These are phyloP conservation scores for Adansonia rubrostipa DNA, from an alignment of 441 rosid genomes.

Conservation along the genomic window DNA sequence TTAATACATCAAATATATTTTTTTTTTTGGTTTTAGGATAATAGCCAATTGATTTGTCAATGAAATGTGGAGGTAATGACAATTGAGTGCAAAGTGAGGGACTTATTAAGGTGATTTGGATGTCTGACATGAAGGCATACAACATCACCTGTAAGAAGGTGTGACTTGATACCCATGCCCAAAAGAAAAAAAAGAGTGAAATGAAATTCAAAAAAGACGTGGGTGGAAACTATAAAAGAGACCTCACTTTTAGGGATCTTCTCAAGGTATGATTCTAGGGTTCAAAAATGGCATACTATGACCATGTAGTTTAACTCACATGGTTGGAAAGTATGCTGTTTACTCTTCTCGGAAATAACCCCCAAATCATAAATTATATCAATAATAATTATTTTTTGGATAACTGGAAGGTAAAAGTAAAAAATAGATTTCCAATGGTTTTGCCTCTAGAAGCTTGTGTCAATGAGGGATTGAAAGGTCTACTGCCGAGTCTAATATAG, in stretches of 20 bases:
- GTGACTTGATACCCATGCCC: not conserved
- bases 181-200: not conserved
- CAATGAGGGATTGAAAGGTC: not conserved
- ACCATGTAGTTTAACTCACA: constrained; percentile 12
- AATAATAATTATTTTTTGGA: not conserved
- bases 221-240: not conserved
- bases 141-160: not conserved
- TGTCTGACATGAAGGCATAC: not conserved
- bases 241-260: constrained; percentile 5
- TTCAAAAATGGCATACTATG: constrained; percentile 3
- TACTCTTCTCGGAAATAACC: not conserved
- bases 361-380: not conserved
- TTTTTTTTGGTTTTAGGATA: not conserved
- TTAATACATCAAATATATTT: not conserved
- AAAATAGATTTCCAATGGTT: not conserved
- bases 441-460: constrained; percentile 12
- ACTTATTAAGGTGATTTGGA: constrained; percentile 10
- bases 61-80: constrained; percentile 1
- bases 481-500: not conserved
- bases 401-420: not conserved
- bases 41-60: constrained; percentile 4
- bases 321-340: constrained; percentile 13
- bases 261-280: constrained; percentile 7
- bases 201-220: not conserved
- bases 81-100: not conserved